Evolutionary conservation across 2,329 filamentous ascomycete genomes (phyloP).

Genomic region (Aspergillus fischeri): DNA sequence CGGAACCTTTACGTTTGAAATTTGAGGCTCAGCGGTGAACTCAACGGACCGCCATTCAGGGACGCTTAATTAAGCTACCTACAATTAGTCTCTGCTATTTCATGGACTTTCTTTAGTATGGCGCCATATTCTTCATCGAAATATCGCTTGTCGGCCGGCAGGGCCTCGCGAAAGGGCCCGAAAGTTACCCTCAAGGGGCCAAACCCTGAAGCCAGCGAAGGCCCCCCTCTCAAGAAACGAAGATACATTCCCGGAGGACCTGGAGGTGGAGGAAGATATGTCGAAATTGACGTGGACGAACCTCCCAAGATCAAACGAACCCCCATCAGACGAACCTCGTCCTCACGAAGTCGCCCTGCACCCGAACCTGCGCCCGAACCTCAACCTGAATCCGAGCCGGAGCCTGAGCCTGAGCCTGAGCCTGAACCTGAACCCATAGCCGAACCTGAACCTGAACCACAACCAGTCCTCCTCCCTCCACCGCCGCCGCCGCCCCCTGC

Average conservation of each 20-base stretch:
- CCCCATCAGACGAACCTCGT: constrained; percentile 41
- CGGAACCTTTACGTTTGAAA: constrained; percentile 5
- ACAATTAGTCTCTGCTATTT: neutral
- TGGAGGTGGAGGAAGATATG: constrained; percentile 78
- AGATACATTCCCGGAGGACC: constrained; percentile 83
- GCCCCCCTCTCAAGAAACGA: constrained; percentile 66
- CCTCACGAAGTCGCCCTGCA: constrained; percentile 51
- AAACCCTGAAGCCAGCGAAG: constrained; percentile 35
- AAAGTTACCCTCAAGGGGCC: constrained; percentile 30
- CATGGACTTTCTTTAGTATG: constrained; percentile 17
- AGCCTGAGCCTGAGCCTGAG: neutral
- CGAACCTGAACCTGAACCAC: constrained; percentile 7
- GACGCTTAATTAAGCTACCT: neutral
- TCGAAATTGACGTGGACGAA: constrained; percentile 66
- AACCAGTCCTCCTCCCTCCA: constrained; percentile 22
- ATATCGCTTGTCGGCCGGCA: constrained; percentile 21
- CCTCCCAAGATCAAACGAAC: constrained; percentile 42
- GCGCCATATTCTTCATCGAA: constrained; percentile 28
- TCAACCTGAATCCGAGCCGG: neutral
- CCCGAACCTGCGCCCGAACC: constrained; percentile 10
- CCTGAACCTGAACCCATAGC: neutral
- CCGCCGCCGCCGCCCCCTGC: constrained; percentile 26
- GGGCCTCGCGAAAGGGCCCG: constrained; percentile 25
- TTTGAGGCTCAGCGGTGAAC: constrained; percentile 13
- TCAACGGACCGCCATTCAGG: constrained; percentile 4